Base-by-base conservation (phyloP, 1,139 yeast genomes). In the Blastobotrys persicus region DNA sequence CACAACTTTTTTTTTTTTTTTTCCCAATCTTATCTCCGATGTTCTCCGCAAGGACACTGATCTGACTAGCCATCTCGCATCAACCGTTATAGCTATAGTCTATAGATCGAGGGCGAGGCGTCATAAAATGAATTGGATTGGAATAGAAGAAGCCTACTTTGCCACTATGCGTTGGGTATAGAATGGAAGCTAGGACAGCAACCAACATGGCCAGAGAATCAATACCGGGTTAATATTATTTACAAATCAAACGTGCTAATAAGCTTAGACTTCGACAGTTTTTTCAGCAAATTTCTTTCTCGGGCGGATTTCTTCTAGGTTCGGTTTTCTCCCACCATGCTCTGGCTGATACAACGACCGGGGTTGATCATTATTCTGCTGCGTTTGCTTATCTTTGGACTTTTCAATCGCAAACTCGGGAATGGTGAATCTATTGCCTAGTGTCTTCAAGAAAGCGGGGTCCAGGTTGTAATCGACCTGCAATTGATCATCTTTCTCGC, bases 301-400 rank as follows among this genome's bases (percentile, higher is more conserved):
- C 7, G 45, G 45, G 11, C 45, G 31, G 28, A 31, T 20, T 12
- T 17, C 28, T n/a, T 42, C 45, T 16, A 32, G 38, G 18, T 42
- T 20, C 13, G 45, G 45, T 18, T 42, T 42, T 31, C n/a, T 39
- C 32, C 31, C 31, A 4, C 31, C 32, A 20, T 39, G 18, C 17
- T 39, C 42, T 4, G 42, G 19, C 13, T 34, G 39, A 34, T 34
- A 17, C 19, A 34, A 34, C 13, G 39, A 34, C 5, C 17, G 13
- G 19, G 19, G 19, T 3, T 18, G 17, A 32, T 20, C 31, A 7
- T 39, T 16, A 3, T 20, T 20, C 9, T 20, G 20, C 28, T 23
- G 28, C 9, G 5, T 23, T 9, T 23, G 28, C 9, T 23, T 23
- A 23, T 23, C 28, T 9, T 5, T 23, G n/a, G n/a, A n/a, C 32